Percentiles rank a stretch among this genome's conserved stretches.
Evolutionary conservation across 73 alveolate species (phyloP).

Genomic region (Paramecium primaurelia): DNA sequence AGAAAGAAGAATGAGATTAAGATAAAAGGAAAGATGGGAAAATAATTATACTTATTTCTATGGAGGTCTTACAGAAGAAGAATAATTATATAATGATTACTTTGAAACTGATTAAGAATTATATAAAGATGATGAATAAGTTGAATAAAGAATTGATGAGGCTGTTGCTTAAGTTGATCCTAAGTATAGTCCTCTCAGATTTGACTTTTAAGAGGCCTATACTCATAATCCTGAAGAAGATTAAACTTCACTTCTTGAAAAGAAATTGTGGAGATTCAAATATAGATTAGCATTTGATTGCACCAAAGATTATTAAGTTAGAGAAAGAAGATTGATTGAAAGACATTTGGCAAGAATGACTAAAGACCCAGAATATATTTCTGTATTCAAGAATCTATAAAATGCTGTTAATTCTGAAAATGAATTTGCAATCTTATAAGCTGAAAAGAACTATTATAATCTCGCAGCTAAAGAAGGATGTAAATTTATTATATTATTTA

Average conservation of each 20-base stretch:
- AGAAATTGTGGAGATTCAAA: slow-evolving; percentile 80
- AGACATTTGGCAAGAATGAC: slow-evolving; percentile 76
- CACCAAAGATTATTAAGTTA: slow-evolving; percentile 58
- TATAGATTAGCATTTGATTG: slow-evolving; percentile 79
- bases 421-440: slow-evolving; percentile 1
- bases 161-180: slow-evolving; percentile 68
- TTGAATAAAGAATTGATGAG: slow-evolving; percentile 65
- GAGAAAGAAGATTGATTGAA: slow-evolving; percentile 76
- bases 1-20: slow-evolving; percentile 84
- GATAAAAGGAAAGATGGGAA: slow-evolving; percentile 80
- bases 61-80: slow-evolving; percentile 85
- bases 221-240: slow-evolving; percentile 70
- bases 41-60: slow-evolving; percentile 75
- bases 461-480: slow-evolving; percentile 56
- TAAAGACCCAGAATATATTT: slow-evolving; percentile 60
- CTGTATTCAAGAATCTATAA: slow-evolving; percentile 7
- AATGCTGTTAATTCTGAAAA: not conserved
- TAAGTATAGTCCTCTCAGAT: slow-evolving; percentile 62
- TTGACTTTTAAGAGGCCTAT: slow-evolving; percentile 74
- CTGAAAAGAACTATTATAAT: slow-evolving; percentile 63
- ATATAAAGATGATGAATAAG: slow-evolving; percentile 75
- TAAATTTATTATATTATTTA: not conserved
- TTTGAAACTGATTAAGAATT: slow-evolving; percentile 77
- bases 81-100: slow-evolving; percentile 81
- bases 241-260: slow-evolving; percentile 69